Evolutionary conservation across 768 basidiomycete genomes (phyloP), one percentile per base, ranked within the genome.

Genomic region (Lactarius indigo): DNA sequence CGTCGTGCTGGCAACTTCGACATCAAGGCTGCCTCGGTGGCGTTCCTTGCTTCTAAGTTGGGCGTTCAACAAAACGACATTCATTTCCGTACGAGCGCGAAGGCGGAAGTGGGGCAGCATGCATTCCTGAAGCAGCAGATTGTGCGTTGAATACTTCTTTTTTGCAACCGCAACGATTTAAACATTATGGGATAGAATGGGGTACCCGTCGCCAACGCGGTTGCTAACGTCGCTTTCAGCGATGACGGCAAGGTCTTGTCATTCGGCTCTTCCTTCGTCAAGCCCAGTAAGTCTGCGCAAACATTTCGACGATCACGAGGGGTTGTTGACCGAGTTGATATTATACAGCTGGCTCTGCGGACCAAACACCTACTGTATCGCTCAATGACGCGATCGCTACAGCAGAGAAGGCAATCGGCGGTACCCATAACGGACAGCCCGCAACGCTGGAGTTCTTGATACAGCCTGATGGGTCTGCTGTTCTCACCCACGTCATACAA

Each of bases 201-300:
- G 23, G 70, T 79, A 18, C 71, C 76, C 1, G 75, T 79, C 57
- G 74, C 75, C 20, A 78, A 79, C 65, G 79, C 80, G 2, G 81
- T 82, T 7, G 81, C 81, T 3, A 82, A 82, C 64, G 76, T 81
- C 23, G 79, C 78, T 2, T 79, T 82, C 72, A 79, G 77, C 69
- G 74, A 77, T 33, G 76, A 75, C 55, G 74, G 78, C 69, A 79
- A 79, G 70, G 79, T 80, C 12, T 68, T 78, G 64, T 74, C 82
- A 1, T 80, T 83, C 64, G 79, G 83, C 30, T 79, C 79, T 12
- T 83, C 80, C 0, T 84, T 84, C 68, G 76, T 83, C 20, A 78
- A 79, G 63, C 75, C 80, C 1, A 73, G 81, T 81, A 67, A 23
- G 77, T 71, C 37, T 3, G 37, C 37, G 10, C 13, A 13, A 37